Evolutionary conservation across 31 red algal genomes (phyloP), one percentile per base, ranked within the genome.

Genomic region (Pterothamnion heteromorphum): DNA sequence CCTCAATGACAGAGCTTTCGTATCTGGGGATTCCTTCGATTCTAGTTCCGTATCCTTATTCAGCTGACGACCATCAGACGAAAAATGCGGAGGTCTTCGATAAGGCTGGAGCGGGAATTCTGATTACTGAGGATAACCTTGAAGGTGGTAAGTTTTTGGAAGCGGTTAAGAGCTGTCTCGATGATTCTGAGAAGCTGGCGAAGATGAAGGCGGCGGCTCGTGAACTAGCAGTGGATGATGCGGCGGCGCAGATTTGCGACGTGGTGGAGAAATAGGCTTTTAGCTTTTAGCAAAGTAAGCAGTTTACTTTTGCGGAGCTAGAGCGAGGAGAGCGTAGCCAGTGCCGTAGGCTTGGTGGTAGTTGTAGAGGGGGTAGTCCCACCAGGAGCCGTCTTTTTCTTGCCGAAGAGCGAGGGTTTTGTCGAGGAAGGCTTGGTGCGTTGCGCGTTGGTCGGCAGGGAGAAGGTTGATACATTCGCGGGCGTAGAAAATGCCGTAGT

Each of bases 331-430:
- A 14, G 78, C 78, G 24, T 27, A 82, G 31, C 78, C 78, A 21
- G 78, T 82, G 14, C 78, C 78, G 31, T 82, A 82, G 21, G 78
- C n/a, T 27, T 82, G 78, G 24, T 82, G 78, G 78, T 82, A 82
- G 31, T 82, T 27, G 31, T 82, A 82, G 78, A 82, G 78, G 9
- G 78, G 78, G 24, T 27, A 82, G 24, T 82, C 78, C 78, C 78
- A 82, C 78, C 78, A 82, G 24, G n/a, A 21, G 26, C 78, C 78
- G 31, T 82, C 78, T 14, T 27, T 9, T 82, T 82, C 78, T 28
- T 82, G 78, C 78, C 31, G 21, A 28, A 27, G n/a, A 28, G 31
- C 31, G 24, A 82, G 21, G 78, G 31, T 82, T 27, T 27, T 82
- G 9, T 5, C 78, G 24, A 82, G 78, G n/a, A 27, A 27, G 31